These are phyloP conservation scores for Poa annua DNA, from an alignment of 176 grass and related monocot genomes.

Conservation along the genomic window DNA sequence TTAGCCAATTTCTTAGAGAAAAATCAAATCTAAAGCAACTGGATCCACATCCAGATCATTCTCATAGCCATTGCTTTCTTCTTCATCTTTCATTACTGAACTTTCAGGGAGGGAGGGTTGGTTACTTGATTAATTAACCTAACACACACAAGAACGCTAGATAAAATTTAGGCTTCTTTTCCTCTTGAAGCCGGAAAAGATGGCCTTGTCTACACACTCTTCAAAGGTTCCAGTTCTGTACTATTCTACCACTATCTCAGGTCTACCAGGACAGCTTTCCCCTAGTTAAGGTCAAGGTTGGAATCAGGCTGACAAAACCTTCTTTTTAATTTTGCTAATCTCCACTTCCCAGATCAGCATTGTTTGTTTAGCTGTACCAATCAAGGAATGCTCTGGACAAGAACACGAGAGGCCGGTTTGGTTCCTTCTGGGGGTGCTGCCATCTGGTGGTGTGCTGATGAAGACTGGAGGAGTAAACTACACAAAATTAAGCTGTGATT, in stretches of 20 bases:
- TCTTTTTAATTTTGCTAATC: conserved; percentile 28
- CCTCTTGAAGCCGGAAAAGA: conserved; percentile 31
- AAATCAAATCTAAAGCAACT: neutral
- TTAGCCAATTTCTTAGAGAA: neutral
- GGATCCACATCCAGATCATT: conserved; percentile 31
- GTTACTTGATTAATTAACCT: conserved; percentile 23
- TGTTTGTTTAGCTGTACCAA: conserved; percentile 38
- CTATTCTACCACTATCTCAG: conserved; percentile 41
- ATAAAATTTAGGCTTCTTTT: conserved; percentile 28
- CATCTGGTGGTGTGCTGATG: conserved; percentile 36
- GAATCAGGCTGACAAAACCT: conserved; percentile 25
- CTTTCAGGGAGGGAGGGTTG: conserved; percentile 14
- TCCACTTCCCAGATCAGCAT: neutral
- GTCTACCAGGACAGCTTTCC: conserved; percentile 43
- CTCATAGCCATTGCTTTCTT: conserved; percentile 9
- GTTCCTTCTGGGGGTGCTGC: conserved; percentile 43
- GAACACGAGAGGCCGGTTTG: conserved; percentile 35
- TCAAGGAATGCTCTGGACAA: conserved; percentile 32
- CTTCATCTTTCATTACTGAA: conserved; percentile 10
- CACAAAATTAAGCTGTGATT: conserved; percentile 30
- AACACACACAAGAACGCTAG: conserved; percentile 6
- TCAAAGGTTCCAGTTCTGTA: conserved; percentile 27
- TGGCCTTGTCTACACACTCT: conserved; percentile 32
- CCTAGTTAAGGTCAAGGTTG: conserved; percentile 24
- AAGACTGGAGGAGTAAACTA: conserved; percentile 13